These are phyloP conservation scores for Cryptomeria japonica DNA, from an alignment of 75 land plant species.

Conservation along the genomic window DNA sequence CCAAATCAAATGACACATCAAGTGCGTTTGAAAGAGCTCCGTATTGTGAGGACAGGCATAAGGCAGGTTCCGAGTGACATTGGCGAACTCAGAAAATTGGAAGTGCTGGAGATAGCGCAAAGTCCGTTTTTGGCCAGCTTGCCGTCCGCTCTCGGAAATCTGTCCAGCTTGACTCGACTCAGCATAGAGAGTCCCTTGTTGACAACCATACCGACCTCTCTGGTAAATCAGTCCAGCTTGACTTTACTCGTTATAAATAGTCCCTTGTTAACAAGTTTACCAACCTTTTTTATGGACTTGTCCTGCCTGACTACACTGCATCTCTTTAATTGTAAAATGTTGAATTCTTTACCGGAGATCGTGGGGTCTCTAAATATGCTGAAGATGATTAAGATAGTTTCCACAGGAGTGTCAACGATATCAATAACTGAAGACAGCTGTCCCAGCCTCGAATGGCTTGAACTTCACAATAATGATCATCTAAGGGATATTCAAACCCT, in stretches of 20 bases:
- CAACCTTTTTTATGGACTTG: background rate
- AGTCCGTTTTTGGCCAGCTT: no score
- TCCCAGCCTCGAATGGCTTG: background rate
- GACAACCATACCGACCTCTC: no score
- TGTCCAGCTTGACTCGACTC: no score
- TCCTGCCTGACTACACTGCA: background rate
- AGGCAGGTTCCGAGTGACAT: background rate
- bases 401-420: background rate
- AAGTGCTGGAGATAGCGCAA: background rate
- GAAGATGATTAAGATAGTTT: rapidly evolving
- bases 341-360: no score
- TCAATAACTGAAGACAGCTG: background rate
- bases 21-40: background rate
- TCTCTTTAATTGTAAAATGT: background rate
- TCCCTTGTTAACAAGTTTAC: no score
- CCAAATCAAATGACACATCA: background rate
- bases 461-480: background rate
- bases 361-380: no score
- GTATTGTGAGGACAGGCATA: background rate
- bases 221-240: no score
- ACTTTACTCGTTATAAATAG: background rate
- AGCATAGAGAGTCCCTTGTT: background rate
- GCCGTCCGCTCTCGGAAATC: no score
- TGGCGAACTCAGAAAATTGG: background rate
- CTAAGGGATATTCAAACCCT: background rate